A percentile compares a stretch with the other conserved stretches of the same genome.
These are phyloP conservation scores for Pseudogymnoascus destructans DNA, from an alignment of 2,329 filamentous ascomycete species.

Conservation along the genomic window DNA sequence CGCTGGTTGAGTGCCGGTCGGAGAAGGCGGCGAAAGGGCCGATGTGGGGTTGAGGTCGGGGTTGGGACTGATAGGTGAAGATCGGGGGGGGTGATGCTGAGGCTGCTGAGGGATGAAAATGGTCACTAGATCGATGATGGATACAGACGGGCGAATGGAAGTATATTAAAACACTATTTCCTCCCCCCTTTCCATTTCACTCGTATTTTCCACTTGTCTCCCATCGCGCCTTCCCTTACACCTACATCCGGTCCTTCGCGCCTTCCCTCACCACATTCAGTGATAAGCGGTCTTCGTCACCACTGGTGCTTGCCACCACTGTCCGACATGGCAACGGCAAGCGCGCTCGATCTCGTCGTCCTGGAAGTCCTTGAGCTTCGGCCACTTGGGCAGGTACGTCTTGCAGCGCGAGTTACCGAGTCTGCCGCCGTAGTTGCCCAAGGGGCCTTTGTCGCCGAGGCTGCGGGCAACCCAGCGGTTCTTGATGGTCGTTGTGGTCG, in stretches of 20 bases:
- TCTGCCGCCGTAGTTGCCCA: not conserved
- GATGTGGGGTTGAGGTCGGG: not conserved
- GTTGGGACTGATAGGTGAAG: not conserved
- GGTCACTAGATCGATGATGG: not conserved
- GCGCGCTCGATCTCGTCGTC: slow-evolving; percentile 1
- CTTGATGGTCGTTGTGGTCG: not conserved
- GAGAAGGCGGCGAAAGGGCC: not conserved
- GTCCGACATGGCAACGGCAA: not conserved
- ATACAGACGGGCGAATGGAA: not conserved
- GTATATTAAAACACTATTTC: not conserved
- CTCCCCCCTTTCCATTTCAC: not conserved
- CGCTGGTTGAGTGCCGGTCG: not conserved
- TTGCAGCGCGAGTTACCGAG: not conserved
- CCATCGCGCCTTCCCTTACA: not conserved
- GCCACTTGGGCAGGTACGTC: not conserved
- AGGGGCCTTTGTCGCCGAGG: not conserved
- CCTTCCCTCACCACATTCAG: not conserved
- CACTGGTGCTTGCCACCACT: slow-evolving; percentile 4
- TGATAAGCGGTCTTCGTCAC: not conserved
- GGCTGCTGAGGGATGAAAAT: not conserved
- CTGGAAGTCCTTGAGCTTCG: slow-evolving; percentile 8
- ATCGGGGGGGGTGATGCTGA: not conserved
- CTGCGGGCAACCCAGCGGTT: not conserved
- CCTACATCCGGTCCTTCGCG: not conserved
- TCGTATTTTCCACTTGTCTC: not conserved